phyloP scores from a whole-genome alignment of 2,329 filamentous ascomycete genomes.

The Daldinia sp. region DNA sequence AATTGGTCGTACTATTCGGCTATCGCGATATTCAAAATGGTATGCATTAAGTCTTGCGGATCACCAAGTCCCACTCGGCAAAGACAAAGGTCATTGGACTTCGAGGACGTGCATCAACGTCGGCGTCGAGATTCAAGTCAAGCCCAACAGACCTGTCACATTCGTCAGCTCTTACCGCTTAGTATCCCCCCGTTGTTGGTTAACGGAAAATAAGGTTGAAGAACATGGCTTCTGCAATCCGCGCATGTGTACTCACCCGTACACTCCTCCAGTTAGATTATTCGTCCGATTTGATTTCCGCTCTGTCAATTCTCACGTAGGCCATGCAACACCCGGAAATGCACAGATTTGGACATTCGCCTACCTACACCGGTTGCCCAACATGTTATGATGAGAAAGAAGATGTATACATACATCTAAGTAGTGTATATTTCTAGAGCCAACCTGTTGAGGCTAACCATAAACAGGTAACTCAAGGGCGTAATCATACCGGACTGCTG shows the following conservation, averaged over 20 bases:
- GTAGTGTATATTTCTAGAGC: conserved; percentile 13
- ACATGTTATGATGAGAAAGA: conserved; percentile 20
- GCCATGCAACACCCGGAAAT: conserved; percentile 31
- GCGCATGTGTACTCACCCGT: conserved; percentile 11
- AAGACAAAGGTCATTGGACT: conserved; percentile 35
- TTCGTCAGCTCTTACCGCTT: conserved; percentile 36
- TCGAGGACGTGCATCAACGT: conserved; percentile 38
- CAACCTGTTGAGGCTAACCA: conserved; percentile 21
- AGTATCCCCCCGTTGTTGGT: conserved; percentile 28
- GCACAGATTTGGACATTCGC: conserved; percentile 28
- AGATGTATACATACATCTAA: conserved; percentile 5
- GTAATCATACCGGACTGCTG: conserved; percentile 31
- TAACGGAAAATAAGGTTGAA: conserved; percentile 32
- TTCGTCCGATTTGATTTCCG: conserved; percentile 33
- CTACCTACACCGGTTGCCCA: conserved; percentile 36
- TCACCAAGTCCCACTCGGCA: conserved; percentile 29
- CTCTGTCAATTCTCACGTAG: conserved; percentile 39
- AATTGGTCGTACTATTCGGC: conserved; percentile 43
- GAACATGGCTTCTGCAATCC: conserved; percentile 25
- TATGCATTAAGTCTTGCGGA: conserved; percentile 38
- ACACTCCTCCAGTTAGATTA: conserved; percentile 10
- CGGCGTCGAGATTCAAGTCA: conserved; percentile 28
- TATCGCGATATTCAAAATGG: conserved; percentile 43
- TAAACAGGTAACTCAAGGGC: conserved; percentile 26
- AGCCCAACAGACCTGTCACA: conserved; percentile 35